phyloP scores from a whole-genome alignment of 2,329 filamentous ascomycete genomes.

The Aspergillus clavatus region DNA sequence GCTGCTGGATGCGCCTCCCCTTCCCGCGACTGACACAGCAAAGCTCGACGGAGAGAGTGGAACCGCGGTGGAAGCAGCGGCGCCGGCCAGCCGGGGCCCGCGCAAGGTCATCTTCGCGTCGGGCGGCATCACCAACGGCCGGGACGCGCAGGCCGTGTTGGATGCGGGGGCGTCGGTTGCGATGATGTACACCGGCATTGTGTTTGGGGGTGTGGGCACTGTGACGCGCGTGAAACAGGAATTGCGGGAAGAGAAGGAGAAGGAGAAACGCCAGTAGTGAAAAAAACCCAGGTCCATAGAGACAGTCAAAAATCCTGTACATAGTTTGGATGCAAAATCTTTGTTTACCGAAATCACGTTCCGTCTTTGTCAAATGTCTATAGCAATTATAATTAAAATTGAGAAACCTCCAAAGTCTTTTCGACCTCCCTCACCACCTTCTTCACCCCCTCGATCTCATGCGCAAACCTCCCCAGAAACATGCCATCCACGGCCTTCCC shows the following conservation, averaged over 20 bases:
- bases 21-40: slow-evolving; percentile 9
- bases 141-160: slow-evolving; percentile 74
- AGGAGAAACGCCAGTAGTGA: no score
- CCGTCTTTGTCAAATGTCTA: no score
- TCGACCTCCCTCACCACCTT: slow-evolving; percentile 69
- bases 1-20: slow-evolving; percentile 54
- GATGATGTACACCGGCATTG: slow-evolving; percentile 80
- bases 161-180: slow-evolving; percentile 86
- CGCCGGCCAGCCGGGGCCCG: slow-evolving; percentile 12
- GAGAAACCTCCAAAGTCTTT: slow-evolving; percentile 37
- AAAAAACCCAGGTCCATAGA: slow-evolving; percentile 1
- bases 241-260: slow-evolving; percentile 37
- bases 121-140: slow-evolving; percentile 84
- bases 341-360: no score
- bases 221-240: slow-evolving; percentile 51
- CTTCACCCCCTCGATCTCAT: slow-evolving; percentile 67
- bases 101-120: slow-evolving; percentile 86
- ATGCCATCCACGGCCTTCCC: slow-evolving; percentile 69
- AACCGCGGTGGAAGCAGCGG: slow-evolving; percentile 15
- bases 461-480: slow-evolving; percentile 76
- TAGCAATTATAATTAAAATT: no score
- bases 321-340: no score
- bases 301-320: no score
- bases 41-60: no score
- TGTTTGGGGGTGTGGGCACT: slow-evolving; percentile 60